Base-by-base conservation (phyloP, 805 yeast species). In the Brettanomyces bruxellensis region DNA sequence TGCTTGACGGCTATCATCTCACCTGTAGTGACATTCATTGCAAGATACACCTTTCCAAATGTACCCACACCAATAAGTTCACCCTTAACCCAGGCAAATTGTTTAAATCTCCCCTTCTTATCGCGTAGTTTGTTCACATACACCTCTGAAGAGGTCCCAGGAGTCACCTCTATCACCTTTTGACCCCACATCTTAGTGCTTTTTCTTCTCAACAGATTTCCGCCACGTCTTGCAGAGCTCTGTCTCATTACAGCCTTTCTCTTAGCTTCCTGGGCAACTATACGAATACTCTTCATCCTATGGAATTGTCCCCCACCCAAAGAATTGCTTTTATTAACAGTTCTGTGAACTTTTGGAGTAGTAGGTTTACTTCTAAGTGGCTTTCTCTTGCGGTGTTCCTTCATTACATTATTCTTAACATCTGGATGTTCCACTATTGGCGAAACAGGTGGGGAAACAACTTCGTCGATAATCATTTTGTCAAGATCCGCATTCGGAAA, bases 1-100 rank as follows among this genome's bases (percentile, higher is more conserved):
- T 93, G 99, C 60, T 93, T 93, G 2, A 93, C 99, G 0, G 99
- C 99, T 69, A 93, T 84, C 95, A 93, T 89, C 58, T 93, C 99
- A 46, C 98, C 98, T 0, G 96, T 88, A 1, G 98, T 93, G 14
- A 89, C 90, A 63, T 93, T 93, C 58, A 93, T 72, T 1, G 96
- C 97, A 47, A 93, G 70, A 59, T 75, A 91, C 1, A 93, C 99
- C 35, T 86, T 82, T 8, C 99, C 99, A 70, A 90, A 93, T 1
- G 97, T 90, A 0, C 99, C 99, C 48, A 87, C 79, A 0, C 99
- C 99, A 48, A 93, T 88, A 51, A 93, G 71, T 58, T 90, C 97
- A 72, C 99, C 99, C 60, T 88, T 88, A 43, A 95, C 84, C 99
- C 99, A 93, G 0, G 95, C 95, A 68, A 89, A 91, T 64, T 90